These are phyloP conservation scores for Coemansia sp. DNA, from an alignment of 192 early-diverging fungal genomes.

Conservation along the genomic window DNA sequence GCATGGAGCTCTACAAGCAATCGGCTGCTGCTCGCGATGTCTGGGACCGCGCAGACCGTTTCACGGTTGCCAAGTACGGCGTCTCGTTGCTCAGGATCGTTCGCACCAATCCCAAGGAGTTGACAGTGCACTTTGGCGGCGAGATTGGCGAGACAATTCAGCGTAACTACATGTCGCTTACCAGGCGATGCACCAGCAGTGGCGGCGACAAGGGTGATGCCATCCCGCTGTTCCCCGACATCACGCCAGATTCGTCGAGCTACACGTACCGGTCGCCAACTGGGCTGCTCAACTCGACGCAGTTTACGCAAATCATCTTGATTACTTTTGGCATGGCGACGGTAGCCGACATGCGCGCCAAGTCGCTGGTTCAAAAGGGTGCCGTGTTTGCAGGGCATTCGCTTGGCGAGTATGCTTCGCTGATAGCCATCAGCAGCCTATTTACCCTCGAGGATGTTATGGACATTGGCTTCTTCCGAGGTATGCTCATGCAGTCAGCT, in stretches of 20 bases:
- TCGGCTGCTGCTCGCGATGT: slow-evolving; percentile 79
- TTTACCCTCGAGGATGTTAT: slow-evolving; percentile 79
- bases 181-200: too few relatives aligned
- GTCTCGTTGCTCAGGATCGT: slow-evolving; percentile 92
- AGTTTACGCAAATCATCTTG: slow-evolving; percentile 91
- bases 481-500: slow-evolving; percentile 96
- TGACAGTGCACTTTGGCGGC: slow-evolving; percentile 74
- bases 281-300: slow-evolving; percentile 89
- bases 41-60: slow-evolving; percentile 89
- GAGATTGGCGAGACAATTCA: slow-evolving; percentile 78
- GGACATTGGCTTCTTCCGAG: slow-evolving; percentile 93
- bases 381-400: slow-evolving; percentile 93
- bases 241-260: slow-evolving; percentile 66
- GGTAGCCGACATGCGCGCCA: slow-evolving; percentile 86
- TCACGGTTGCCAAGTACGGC: slow-evolving; percentile 84
- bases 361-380: slow-evolving; percentile 77
- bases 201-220: neutral
- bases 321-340: slow-evolving; percentile 86
- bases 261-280: slow-evolving; percentile 80
- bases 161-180: slow-evolving; percentile 78
- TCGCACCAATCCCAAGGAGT: slow-evolving; percentile 71
- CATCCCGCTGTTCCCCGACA: slow-evolving; percentile 31
- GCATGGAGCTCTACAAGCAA: slow-evolving; percentile 88
- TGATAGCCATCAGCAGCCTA: slow-evolving; percentile 74
- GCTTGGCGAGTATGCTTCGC: slow-evolving; percentile 89